Base-by-base conservation (phyloP, 257 asterid genomes). In the Scutellaria minor region DNA sequence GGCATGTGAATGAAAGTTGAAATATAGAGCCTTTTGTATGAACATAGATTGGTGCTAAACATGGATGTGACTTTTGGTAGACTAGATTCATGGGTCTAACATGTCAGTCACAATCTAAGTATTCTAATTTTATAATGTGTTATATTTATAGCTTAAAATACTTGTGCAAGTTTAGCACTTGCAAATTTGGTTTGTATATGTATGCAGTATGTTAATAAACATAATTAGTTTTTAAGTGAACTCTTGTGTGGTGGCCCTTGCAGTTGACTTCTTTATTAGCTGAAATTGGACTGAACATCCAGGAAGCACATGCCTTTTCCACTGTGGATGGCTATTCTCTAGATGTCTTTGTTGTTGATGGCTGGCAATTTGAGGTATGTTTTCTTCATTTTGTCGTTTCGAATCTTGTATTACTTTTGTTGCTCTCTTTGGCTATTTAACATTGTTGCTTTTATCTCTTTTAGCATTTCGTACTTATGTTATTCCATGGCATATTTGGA, bases 221-320 rank as follows among this genome's bases (percentile, higher is more conserved):
- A 51, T 48, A 42, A 55, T 39, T 65, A 3, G 13, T 44, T 20
- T 18, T 64, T 5, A 61, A 75, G 66, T 78, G 77, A 82, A 75
- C 66, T 77, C 78, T 79, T 68, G 73, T 35, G 52, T 53, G 13
- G 47, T 62, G 72, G 65, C 71, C 68, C 77, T 81, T 77, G 86
- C 97, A 95, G 99, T 87, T 95, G 87, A 95, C 98, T 64, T 85
- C 95, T n/a, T 77, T 95, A 74, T 86, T 95, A 77, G 86, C 95
- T 72, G 99, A 92, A 83, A 78, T 92, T 81, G 99, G 99, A 72
- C 82, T 95, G 78, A 95, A 95, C 77, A 95, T 95, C 88, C 95
- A 85, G 79, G 99, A 95, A 85, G 99, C 99, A 69, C 99, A 92
- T 75, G 99, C 89, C 64, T 95, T 95, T 87, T 95, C 99, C 65